phyloP scores from a whole-genome alignment of 768 basidiomycete genomes.

The Trametopsis cervina region DNA sequence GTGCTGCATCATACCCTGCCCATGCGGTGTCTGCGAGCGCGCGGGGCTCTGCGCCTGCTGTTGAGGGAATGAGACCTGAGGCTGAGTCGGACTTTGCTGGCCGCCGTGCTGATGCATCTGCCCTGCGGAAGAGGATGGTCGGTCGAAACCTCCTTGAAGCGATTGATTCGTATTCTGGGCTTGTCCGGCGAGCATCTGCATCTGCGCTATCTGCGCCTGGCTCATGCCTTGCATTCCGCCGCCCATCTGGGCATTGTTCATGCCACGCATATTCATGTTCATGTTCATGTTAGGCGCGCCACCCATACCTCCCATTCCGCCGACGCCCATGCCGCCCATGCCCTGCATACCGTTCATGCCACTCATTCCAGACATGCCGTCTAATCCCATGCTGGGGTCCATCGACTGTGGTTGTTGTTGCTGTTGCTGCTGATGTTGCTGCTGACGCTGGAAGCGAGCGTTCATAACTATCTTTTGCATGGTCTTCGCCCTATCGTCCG shows the following conservation, averaged over 20 bases:
- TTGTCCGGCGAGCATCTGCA: slow-evolving; percentile 14
- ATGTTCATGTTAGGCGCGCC: not conserved
- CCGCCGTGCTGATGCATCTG: slow-evolving; percentile 12
- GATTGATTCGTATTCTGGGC: slow-evolving; percentile 3
- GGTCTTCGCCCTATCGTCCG: slow-evolving; percentile 21
- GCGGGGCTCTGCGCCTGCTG: slow-evolving; percentile 1
- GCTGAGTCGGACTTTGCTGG: slow-evolving; percentile 14
- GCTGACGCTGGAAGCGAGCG: slow-evolving; percentile 16
- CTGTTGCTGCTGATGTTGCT: slow-evolving; percentile 15
- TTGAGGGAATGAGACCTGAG: not conserved
- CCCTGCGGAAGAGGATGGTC: slow-evolving; percentile 15
- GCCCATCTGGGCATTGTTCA: not conserved
- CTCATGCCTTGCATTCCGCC: slow-evolving; percentile 16
- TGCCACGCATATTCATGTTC: slow-evolving; percentile 1
- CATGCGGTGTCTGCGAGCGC: slow-evolving; percentile 7
- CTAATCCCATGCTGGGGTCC: slow-evolving; percentile 1
- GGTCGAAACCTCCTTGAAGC: slow-evolving; percentile 5
- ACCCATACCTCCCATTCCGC: slow-evolving; percentile 1
- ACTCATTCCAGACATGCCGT: slow-evolving; percentile 9
- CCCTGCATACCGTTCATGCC: slow-evolving; percentile 3
- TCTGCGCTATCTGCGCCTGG: slow-evolving; percentile 13
- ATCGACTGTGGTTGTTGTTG: not conserved
- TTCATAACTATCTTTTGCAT: slow-evolving; percentile 16
- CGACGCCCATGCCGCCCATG: slow-evolving; percentile 3
- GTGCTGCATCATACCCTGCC: slow-evolving; percentile 9